Evolutionary conservation across 306 rosid genomes (phyloP).

Genomic region (Alnus glutinosa): DNA sequence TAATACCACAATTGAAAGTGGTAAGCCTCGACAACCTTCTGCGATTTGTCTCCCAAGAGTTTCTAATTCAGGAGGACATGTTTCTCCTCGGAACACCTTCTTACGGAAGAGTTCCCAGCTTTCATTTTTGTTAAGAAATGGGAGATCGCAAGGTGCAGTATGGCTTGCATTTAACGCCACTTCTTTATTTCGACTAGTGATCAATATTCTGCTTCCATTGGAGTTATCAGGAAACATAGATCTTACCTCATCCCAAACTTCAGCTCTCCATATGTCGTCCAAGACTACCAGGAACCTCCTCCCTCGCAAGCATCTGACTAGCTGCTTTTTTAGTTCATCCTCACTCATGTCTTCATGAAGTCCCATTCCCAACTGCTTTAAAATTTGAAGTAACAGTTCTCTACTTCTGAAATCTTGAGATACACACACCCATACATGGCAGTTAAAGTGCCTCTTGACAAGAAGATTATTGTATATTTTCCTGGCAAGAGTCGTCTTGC

Average conservation of each 20-base stretch:
- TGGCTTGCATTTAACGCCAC: no score
- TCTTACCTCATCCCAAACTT: conserved; percentile 14
- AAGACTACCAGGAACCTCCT: conserved; percentile 2
- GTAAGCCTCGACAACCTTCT: not conserved
- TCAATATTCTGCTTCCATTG: conserved; percentile 27
- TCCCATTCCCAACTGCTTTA: no score
- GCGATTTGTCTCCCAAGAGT: not conserved
- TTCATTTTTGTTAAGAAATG: conserved; percentile 13
- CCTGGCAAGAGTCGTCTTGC: not conserved
- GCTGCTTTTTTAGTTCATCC: not conserved
- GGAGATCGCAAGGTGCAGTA: not conserved
- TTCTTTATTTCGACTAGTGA: conserved; percentile 29
- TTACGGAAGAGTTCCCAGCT: conserved; percentile 33
- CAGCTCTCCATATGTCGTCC: conserved; percentile 23
- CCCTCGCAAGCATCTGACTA: not conserved
- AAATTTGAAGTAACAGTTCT: not conserved
- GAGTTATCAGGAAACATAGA: conserved; percentile 14
- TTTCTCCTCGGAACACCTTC: no score
- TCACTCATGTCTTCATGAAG: not conserved
- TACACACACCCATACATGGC: not conserved
- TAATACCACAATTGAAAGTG: conserved; percentile 1
- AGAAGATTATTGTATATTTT: not conserved
- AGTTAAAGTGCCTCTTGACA: no score
- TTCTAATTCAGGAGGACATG: no score
- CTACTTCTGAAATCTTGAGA: not conserved